Evolutionary conservation across 2,329 filamentous ascomycete genomes (phyloP), one percentile per base, ranked within the genome.

Genomic region (Epichloe baconii): DNA sequence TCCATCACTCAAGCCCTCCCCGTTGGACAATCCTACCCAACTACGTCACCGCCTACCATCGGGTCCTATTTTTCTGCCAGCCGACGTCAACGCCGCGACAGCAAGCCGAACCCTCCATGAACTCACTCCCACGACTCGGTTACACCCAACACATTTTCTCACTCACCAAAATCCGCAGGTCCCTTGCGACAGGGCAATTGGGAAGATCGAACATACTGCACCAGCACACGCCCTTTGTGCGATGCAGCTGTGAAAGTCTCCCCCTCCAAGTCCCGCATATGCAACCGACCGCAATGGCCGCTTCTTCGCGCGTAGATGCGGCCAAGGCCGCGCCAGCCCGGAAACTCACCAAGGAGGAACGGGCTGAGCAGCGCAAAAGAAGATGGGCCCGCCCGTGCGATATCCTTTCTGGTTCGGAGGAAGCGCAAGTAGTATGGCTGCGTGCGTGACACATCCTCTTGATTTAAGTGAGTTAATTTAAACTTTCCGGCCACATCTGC

Each of bases 351-450:
- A 54, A 52, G 44, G 53, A 44, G 41, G 48, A 54, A 35, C 44
- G 48, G 40, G 48, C 44, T 11, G 53, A 54, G 51, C 53, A 54
- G 50, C 53, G 53, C 51, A 48, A 68, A 69, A 71, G 61, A 70
- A 71, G 55, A 62, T 64, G 41, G 50, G 44, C 55, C 64, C 59
- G 35, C 57, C 70, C 2, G 65, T 77, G 42, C 70, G 71, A 54
- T 91, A 91, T 70, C 86, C 86, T 10, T 91, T 91, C 69, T 97
- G 91, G 93, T 97, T 98, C 67, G 93, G 93, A 56, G 93, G 93
- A 51, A 95, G 88, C 65, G 89, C 91, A 48, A 93, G 87, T 64
- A 94, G 88, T 65, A 84, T 93, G 74, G 91, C 91, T 38, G 90
- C 91, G 44, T 84, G 82, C 59, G 86, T 95, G 47, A 97, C 91